Evolutionary conservation across 2,329 filamentous ascomycete species (phyloP), one percentile per base, ranked within the genome.

Genomic region (Aspergillus sp.): DNA sequence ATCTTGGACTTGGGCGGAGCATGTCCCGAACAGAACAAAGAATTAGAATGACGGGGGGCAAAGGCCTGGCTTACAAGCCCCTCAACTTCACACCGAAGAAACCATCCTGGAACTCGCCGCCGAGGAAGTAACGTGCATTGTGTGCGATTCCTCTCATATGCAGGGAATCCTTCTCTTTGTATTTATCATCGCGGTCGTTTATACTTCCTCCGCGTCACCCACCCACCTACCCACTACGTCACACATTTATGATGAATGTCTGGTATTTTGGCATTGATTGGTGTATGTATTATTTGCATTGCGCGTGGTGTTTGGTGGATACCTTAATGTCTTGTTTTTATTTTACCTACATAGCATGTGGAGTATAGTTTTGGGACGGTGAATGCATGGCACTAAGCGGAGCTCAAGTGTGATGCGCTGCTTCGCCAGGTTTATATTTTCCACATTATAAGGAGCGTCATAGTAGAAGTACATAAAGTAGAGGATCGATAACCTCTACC

Each of bases 21-120:
- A 62, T 79, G 54, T 78, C 76, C 44, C 71, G 76, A 17, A 77
- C 76, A 0, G 77, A 79, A 57, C 68, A 75, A 61, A 68, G 77
- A 30, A 76, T 79, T 32, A 68, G 76, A 38, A 56, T 67, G 43
- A 79, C 76, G 5, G 77, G 77, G 12, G 76, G 74, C 5, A 74
- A 69, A 41, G 77, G 77, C 0, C 60, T 79, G 48, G 77, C 77
- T 5, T 76, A 73, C 36, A 76, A 74, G 55, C 73, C 74, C 3
- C 57, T 77, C 41, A 66, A 75, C 22, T 68, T 71, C 15, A 64
- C 64, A 3, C 61, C 63, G 7, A 53, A 57, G 34, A 64, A 67
- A 26, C 61, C 59, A 36, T 54, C 26, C 8, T 30, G 59, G 39
- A 62, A 56, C 32, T 56, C 56, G 13, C 51, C 38, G 15, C 54